These are phyloP conservation scores for Lentinula detonsa DNA, from an alignment of 768 basidiomycete species.

Conservation along the genomic window DNA sequence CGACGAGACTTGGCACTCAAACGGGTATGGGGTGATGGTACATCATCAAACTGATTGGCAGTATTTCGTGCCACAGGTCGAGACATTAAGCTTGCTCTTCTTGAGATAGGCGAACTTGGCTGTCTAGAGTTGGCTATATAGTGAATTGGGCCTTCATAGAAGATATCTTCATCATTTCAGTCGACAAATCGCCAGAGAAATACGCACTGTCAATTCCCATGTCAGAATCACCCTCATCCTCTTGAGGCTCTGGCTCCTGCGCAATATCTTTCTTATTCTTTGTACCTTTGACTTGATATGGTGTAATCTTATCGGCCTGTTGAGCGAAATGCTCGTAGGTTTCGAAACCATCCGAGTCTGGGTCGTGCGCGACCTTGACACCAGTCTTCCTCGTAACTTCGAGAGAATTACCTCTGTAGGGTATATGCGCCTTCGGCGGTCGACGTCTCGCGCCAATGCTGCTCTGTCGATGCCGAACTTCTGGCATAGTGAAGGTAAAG, in stretches of 20 bases:
- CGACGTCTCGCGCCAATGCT: slow-evolving; percentile 47
- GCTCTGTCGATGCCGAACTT: slow-evolving; percentile 38
- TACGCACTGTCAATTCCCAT: slow-evolving; percentile 75
- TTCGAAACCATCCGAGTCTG: slow-evolving; percentile 78
- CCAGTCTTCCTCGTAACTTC: slow-evolving; percentile 80
- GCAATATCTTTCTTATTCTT: slow-evolving; percentile 40
- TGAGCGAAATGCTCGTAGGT: slow-evolving; percentile 70
- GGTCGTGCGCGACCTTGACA: slow-evolving; percentile 58
- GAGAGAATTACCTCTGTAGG: slow-evolving; percentile 73
- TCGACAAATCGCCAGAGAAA: not conserved
- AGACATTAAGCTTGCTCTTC: slow-evolving; percentile 32
- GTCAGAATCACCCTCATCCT: slow-evolving; percentile 68
- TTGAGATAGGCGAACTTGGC: slow-evolving; percentile 33
- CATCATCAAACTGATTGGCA: slow-evolving; percentile 53
- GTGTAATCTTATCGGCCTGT: slow-evolving; percentile 63
- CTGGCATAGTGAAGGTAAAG: not conserved
- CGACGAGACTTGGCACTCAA: slow-evolving; percentile 22
- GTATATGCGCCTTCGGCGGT: slow-evolving; percentile 62
- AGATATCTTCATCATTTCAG: slow-evolving; percentile 15
- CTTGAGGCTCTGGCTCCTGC: slow-evolving; percentile 31
- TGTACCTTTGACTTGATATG: slow-evolving; percentile 46
- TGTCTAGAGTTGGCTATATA: slow-evolving; percentile 35
- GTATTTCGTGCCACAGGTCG: slow-evolving; percentile 47
- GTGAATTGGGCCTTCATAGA: slow-evolving; percentile 31
- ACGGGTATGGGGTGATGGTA: slow-evolving; percentile 51